These are phyloP conservation scores for Apiospora rasikravindrae DNA, from an alignment of 2,329 filamentous ascomycete genomes.

Conservation along the genomic window DNA sequence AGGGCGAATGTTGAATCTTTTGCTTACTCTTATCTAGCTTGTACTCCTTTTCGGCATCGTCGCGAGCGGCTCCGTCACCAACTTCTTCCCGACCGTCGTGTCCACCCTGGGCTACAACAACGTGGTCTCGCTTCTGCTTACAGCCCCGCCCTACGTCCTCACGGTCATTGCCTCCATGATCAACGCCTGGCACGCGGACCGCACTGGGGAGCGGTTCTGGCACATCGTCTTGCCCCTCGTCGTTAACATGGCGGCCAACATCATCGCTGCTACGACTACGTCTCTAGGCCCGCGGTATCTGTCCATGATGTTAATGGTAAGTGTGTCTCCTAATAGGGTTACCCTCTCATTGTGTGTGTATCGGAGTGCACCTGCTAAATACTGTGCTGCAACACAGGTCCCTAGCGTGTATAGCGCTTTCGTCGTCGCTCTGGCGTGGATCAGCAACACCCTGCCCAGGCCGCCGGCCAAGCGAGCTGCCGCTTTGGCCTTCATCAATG, in stretches of 20 bases:
- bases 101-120: constrained; percentile 67
- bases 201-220: constrained; percentile 72
- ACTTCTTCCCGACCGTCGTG: constrained; percentile 76
- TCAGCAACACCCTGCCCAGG: constrained; percentile 74
- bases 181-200: constrained; percentile 75
- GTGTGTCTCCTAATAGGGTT: constrained; percentile 22
- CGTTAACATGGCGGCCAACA: constrained; percentile 67
- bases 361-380: neutral
- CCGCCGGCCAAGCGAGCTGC: constrained; percentile 75
- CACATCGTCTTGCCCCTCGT: constrained; percentile 68
- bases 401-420: constrained; percentile 69
- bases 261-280: constrained; percentile 69
- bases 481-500: constrained; percentile 78
- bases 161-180: constrained; percentile 64
- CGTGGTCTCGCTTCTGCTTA: constrained; percentile 66
- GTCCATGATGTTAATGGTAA: constrained; percentile 74
- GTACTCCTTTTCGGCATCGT: constrained; percentile 63
- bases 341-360: neutral
- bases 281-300: constrained; percentile 67
- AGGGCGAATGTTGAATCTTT: neutral
- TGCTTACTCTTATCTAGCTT: constrained; percentile 42
- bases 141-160: constrained; percentile 65
- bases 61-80: constrained; percentile 63
- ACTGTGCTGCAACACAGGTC: constrained; percentile 38
- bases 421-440: constrained; percentile 75